Conservation (phyloP, 305 asterid genomes). For the Euphrasia arctica region DNA sequence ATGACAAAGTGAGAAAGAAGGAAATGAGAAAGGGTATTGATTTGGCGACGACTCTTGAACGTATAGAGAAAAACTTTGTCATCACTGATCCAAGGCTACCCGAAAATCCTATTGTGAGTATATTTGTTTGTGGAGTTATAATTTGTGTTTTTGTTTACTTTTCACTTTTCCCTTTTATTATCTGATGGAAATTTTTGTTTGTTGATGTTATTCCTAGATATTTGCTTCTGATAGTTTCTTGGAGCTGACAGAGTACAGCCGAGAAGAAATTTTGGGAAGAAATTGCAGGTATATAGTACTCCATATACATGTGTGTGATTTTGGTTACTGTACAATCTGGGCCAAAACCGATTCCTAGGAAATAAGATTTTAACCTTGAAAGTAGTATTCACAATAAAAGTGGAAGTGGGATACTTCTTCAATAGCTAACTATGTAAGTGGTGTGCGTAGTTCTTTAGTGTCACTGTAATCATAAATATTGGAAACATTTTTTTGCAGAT, state of each 20-base stretch:
- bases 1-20: conserved; percentile 90
- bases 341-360: too few species aligned
- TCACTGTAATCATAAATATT: conserved; percentile 8
- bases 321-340: neutral
- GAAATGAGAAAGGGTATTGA: conserved; percentile 99
- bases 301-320: neutral
- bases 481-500: conserved; percentile 42
- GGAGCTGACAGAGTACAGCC: conserved; percentile 95
- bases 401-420: neutral
- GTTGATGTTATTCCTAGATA: conserved; percentile 43
- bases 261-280: conserved; percentile 96
- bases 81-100: conserved; percentile 98
- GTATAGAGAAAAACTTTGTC: conserved; percentile 96
- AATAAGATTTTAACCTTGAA: too few species aligned
- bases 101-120: conserved; percentile 93
- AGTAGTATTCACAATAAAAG: too few species aligned
- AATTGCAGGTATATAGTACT: conserved; percentile 96
- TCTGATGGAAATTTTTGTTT: conserved; percentile 15
- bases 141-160: conserved; percentile 15
- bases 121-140: too few species aligned
- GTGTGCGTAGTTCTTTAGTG: neutral
- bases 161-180: conserved; percentile 10
- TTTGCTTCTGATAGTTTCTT: conserved; percentile 99
- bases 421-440: neutral
- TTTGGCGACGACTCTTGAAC: conserved; percentile 96